Conservation (phyloP, 177 flowering plant species). For the Telopea speciosissima region DNA sequence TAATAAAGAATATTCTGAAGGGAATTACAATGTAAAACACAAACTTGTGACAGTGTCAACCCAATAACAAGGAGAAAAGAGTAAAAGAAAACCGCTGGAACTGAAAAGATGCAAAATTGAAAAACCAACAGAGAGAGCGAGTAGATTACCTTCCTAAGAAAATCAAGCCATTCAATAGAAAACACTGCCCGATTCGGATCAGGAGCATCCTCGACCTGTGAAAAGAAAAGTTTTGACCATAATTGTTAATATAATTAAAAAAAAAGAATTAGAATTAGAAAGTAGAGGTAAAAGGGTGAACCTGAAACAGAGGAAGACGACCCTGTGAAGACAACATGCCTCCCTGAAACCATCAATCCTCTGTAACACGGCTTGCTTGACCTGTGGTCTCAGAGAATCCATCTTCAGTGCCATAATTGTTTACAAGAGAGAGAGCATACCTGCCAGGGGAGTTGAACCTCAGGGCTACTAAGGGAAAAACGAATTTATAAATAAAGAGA, state of each 20-base stretch:
- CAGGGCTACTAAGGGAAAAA: too few relatives aligned
- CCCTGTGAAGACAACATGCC: slow-evolving; percentile 78
- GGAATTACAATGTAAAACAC: too few relatives aligned
- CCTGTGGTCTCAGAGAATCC: slow-evolving; percentile 16
- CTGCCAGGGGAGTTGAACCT: too few relatives aligned
- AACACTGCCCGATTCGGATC: slow-evolving; percentile 77
- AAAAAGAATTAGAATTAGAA: not conserved
- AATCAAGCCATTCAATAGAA: too few relatives aligned
- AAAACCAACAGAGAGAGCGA: too few relatives aligned
- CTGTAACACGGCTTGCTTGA: slow-evolving; percentile 39
- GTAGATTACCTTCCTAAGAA: slow-evolving; percentile 75
- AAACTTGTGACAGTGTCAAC: too few relatives aligned
- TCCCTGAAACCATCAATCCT: slow-evolving; percentile 70
- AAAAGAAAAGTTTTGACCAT: not conserved
- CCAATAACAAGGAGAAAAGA: too few relatives aligned
- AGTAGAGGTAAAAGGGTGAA: slow-evolving; percentile 5
- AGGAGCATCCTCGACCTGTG: slow-evolving; percentile 66
- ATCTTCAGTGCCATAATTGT: not conserved
- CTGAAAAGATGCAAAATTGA: too few relatives aligned
- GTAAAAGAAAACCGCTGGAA: too few relatives aligned
- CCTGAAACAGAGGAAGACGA: slow-evolving; percentile 60
- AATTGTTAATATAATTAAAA: too few relatives aligned
- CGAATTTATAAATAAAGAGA: too few relatives aligned
- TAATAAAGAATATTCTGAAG: not conserved
- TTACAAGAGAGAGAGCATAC: too few relatives aligned